A percentile compares a stretch with the other conserved stretches of the same genome.
Conservation (phyloP, 139 green algal species). For the Chlamydomonas asymmetrica region DNA sequence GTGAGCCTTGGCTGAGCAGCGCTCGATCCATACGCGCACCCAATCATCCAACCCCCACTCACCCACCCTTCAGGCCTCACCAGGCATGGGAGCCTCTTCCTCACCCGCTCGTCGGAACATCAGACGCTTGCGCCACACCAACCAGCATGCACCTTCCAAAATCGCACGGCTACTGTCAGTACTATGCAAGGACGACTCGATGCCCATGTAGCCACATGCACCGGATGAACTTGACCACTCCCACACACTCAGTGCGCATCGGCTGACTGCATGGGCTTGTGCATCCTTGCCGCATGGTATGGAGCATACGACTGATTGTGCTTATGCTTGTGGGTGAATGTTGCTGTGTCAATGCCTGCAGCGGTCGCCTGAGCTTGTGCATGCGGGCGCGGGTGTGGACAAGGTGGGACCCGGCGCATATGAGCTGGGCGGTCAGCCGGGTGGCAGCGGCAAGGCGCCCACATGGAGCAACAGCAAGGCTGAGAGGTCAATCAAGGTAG, state of each 20-base stretch:
- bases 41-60: too few relatives aligned
- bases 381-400: slow-evolving; percentile 8
- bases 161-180: too few relatives aligned
- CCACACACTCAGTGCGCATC: too few relatives aligned
- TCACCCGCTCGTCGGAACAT: too few relatives aligned
- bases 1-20: neutral
- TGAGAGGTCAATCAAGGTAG: neutral
- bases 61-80: too few relatives aligned
- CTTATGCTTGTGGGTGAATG: neutral
- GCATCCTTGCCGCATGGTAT: neutral
- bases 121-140: too few relatives aligned
- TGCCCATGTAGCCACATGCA: too few relatives aligned
- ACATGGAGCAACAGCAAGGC: slow-evolving; percentile 11
- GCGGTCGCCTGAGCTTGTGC: neutral
- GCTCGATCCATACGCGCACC: neutral
- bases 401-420: slow-evolving; percentile 12
- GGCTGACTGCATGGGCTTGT: too few relatives aligned
- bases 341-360: neutral
- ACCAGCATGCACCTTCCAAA: too few relatives aligned
- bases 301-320: neutral
- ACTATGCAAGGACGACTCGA: too few relatives aligned
- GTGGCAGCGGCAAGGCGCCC: slow-evolving; percentile 2
- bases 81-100: too few relatives aligned
- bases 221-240: too few relatives aligned
- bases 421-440: slow-evolving; percentile 8